Base-by-base conservation (phyloP, 2,329 filamentous ascomycete species). In the Xylariaceae sp. region DNA sequence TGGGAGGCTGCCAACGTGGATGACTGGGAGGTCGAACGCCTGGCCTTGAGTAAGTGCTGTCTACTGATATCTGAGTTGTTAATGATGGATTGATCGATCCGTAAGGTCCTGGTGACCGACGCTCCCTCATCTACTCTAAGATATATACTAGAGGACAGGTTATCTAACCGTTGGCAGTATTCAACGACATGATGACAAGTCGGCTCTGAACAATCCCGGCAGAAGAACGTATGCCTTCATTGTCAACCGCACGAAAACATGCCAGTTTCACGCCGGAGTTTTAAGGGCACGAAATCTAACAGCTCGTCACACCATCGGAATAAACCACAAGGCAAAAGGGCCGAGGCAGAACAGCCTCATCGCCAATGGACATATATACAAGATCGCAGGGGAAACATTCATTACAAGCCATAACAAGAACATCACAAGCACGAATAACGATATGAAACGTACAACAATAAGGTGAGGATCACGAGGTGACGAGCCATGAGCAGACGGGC, bases 1-100 rank as follows among this genome's bases (percentile, higher is more conserved):
- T 68, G 66, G 66, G 64, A 67, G 49, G 62, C 60, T 8, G 61
- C 57, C 16, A 63, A 64, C 39, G 42, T 63, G 19, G 61, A 64
- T 13, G 58, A 58, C 13, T 65, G 61, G 60, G 62, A 64, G 21
- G 30, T 51, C 12, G 57, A 59, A 3, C 46, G 43, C 15, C 26
- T 59, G 2, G 42, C 39, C 37, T 34, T 26, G 34, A 47, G 49
- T 56, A 45, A 51, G 51, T 51, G 15, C 8, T 32, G 9, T 16
- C 12, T 15, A 4, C 21, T 45, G 32, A 30, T 9, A 13, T 43
- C 26, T 36, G 32, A 2, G 12, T 44, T 21, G n/a, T 21, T 34
- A n/a, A n/a, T n/a, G n/a, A n/a, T n/a, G n/a, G n/a, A n/a, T n/a
- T n/a, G n/a, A n/a, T n/a, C n/a, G n/a, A n/a, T n/a, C n/a, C n/a